Evolutionary conservation across 2,329 filamentous ascomycete species (phyloP).

Genomic region (Diaporthe citri): DNA sequence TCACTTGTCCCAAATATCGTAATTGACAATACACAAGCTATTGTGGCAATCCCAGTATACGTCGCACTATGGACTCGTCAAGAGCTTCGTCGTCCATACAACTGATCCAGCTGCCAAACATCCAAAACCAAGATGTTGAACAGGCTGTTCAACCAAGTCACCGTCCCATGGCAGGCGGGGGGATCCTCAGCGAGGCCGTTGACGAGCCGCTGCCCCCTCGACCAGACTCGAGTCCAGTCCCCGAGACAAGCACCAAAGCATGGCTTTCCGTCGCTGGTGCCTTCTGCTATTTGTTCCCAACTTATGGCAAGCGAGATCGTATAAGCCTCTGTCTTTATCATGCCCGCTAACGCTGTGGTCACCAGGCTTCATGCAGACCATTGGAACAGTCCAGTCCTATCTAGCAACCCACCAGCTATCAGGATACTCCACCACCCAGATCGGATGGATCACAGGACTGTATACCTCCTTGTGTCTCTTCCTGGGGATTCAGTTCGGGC

Average conservation of each 20-base stretch:
- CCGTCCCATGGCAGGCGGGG: neutral
- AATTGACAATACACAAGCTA: neutral
- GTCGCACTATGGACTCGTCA: neutral
- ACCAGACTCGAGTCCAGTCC: neutral
- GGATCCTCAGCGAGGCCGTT: neutral
- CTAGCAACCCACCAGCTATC: slow-evolving; percentile 58
- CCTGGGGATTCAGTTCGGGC: slow-evolving; percentile 61
- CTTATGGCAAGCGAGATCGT: slow-evolving; percentile 32
- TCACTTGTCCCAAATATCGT: no score
- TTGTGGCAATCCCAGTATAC: neutral
- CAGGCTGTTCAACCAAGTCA: neutral
- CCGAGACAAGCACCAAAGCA: slow-evolving; percentile 17
- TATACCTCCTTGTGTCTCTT: slow-evolving; percentile 59
- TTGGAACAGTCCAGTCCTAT: slow-evolving; percentile 63
- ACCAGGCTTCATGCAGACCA: slow-evolving; percentile 59
- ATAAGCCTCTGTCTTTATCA: neutral
- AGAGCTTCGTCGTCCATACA: slow-evolving; percentile 9
- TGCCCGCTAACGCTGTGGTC: neutral
- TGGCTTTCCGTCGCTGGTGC: slow-evolving; percentile 38
- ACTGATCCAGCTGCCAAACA: neutral
- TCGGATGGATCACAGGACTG: slow-evolving; percentile 63
- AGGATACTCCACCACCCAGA: slow-evolving; percentile 55
- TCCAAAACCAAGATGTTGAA: neutral
- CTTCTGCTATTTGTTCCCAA: slow-evolving; percentile 37
- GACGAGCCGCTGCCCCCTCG: neutral